Percentiles rank a stretch among this genome's conserved stretches.
These are phyloP conservation scores for Gentiana straminea DNA, from an alignment of 257 asterid species.

Conservation along the genomic window DNA sequence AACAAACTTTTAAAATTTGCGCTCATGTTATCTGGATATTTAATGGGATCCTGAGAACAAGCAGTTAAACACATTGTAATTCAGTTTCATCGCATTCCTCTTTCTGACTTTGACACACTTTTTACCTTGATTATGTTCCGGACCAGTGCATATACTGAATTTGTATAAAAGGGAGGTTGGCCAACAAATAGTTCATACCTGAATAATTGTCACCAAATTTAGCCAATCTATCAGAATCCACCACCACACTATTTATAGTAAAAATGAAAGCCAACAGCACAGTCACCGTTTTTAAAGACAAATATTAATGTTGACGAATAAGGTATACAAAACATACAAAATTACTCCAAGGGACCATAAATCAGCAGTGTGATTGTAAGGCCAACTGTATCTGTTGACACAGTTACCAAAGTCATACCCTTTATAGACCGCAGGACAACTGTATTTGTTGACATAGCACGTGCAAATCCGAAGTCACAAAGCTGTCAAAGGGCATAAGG, in stretches of 20 bases:
- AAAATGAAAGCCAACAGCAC: too few species aligned
- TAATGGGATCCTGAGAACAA: slow-evolving; percentile 84
- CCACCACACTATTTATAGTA: too few species aligned
- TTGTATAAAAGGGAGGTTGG: slow-evolving; percentile 97
- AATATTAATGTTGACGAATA: too few species aligned
- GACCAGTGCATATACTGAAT: slow-evolving; percentile 95
- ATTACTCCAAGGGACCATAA: slow-evolving; percentile 99
- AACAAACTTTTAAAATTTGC: slow-evolving; percentile 67
- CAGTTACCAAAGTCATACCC: slow-evolving; percentile 21
- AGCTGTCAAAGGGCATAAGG: slow-evolving; percentile 40
- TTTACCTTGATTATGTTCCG: slow-evolving; percentile 89
- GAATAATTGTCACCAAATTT: slow-evolving; percentile 8
- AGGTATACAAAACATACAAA: slow-evolving; percentile 41
- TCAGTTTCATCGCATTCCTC: slow-evolving; percentile 2
- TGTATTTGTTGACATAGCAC: slow-evolving; percentile 96
- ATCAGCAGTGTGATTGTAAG: slow-evolving; percentile 99
- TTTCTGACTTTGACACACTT: slow-evolving; percentile 4
- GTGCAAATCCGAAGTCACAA: slow-evolving; percentile 95
- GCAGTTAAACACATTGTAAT: slow-evolving; percentile 8
- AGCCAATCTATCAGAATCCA: too few species aligned
- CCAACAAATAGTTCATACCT: slow-evolving; percentile 99
- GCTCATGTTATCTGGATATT: slow-evolving; percentile 94
- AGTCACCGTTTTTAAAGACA: too few species aligned
- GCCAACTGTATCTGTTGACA: too few species aligned
- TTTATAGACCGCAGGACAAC: slow-evolving; percentile 92